Evolutionary conservation across 2,329 filamentous ascomycete species (phyloP).

Genomic region (Fusarium nisikadoi): DNA sequence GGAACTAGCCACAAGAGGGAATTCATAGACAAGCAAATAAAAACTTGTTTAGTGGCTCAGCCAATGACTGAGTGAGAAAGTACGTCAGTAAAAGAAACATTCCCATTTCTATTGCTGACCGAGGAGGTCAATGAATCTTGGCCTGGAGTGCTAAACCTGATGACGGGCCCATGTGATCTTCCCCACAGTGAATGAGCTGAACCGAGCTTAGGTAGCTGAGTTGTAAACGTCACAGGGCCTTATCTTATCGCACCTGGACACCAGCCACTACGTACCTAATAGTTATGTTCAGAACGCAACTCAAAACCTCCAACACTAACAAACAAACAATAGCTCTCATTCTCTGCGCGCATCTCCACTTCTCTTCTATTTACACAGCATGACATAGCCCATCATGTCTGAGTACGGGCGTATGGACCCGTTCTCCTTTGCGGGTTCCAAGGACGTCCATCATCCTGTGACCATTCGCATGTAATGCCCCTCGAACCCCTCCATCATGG

Average conservation of each 20-base stretch:
- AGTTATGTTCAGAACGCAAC: slow-evolving; percentile 10
- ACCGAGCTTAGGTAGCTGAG: background rate
- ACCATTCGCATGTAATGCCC: slow-evolving; percentile 69
- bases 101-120: background rate
- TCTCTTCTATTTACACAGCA: slow-evolving; percentile 7
- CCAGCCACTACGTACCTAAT: background rate
- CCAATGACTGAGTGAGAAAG: background rate
- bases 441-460: slow-evolving; percentile 79
- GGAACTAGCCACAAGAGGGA: background rate
- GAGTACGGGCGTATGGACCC: slow-evolving; percentile 78
- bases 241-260: slow-evolving; percentile 26
- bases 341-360: background rate
- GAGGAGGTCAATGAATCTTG: background rate
- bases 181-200: background rate
- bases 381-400: slow-evolving; percentile 50
- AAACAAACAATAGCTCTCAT: background rate
- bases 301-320: background rate
- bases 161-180: slow-evolving; percentile 1
- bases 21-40: background rate
- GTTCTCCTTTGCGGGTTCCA: slow-evolving; percentile 93
- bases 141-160: background rate
- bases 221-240: background rate
- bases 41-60: background rate
- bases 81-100: background rate
- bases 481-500: background rate